phyloP scores from a whole-genome alignment of 2,329 filamentous ascomycete species.

The Coleophoma cylindrospora region DNA sequence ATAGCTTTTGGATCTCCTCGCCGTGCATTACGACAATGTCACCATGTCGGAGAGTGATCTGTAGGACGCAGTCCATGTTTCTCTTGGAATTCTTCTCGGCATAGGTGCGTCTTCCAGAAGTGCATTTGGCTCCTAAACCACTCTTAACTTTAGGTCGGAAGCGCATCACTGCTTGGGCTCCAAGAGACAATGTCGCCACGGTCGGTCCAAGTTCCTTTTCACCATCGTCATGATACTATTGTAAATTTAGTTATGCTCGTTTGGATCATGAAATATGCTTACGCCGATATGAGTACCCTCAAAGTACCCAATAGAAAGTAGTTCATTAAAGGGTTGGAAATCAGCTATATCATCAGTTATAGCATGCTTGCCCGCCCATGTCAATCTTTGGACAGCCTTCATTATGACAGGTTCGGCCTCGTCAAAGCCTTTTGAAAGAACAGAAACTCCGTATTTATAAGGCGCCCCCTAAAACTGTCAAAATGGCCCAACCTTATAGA shows the following conservation, averaged over 20 bases:
- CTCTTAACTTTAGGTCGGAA: slow-evolving; percentile 46
- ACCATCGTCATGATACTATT: slow-evolving; percentile 62
- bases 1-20: slow-evolving; percentile 49
- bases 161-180: slow-evolving; percentile 51
- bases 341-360: slow-evolving; percentile 19
- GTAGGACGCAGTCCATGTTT: slow-evolving; percentile 27
- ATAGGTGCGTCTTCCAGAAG: slow-evolving; percentile 17
- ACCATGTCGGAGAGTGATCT: slow-evolving; percentile 49
- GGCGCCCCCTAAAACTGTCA: slow-evolving; percentile 44
- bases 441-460: slow-evolving; percentile 60
- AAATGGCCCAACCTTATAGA: neutral
- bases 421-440: slow-evolving; percentile 43
- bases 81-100: slow-evolving; percentile 25
- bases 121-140: slow-evolving; percentile 12
- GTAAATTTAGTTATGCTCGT: slow-evolving; percentile 6
- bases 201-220: slow-evolving; percentile 57
- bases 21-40: slow-evolving; percentile 64
- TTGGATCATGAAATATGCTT: slow-evolving; percentile 17
- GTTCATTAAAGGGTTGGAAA: slow-evolving; percentile 53
- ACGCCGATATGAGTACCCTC: slow-evolving; percentile 52
- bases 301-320: slow-evolving; percentile 59
- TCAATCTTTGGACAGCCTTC: slow-evolving; percentile 44
- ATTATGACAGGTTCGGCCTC: slow-evolving; percentile 43
- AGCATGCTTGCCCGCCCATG: slow-evolving; percentile 45
- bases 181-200: slow-evolving; percentile 57